Evolutionary conservation across 1,139 yeast genomes (phyloP), one percentile per base, ranked within the genome.

Genomic region (Wickerhamomyces sp.): DNA sequence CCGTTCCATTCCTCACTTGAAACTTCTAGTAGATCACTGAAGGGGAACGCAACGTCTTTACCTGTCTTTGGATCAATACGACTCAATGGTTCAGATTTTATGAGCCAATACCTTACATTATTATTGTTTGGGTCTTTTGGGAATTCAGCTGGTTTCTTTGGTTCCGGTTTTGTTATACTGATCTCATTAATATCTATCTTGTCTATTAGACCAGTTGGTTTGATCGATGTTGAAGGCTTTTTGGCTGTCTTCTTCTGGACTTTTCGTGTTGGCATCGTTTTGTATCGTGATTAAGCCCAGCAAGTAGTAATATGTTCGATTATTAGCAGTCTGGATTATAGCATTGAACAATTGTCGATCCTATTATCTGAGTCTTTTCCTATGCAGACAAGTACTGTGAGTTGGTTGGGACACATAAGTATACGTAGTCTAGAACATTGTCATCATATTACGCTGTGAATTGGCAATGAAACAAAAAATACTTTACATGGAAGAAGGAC

Each of bases 1-100:
- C 83, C 82, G 48, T 75, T 78, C 82, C 82, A 77, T 18, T 73
- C 67, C 37, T 75, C 75, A 11, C 42, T 49, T 4, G 60, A 64
- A 23, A 66, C 68, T 10, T 60, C 52, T 23, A 68, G 57, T n/a
- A 77, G 59, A 37, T 71, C 76, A 14, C 64, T 64, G 10, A 77
- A 62, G 15, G 78, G 65, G 57, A 75, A 77, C 41, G 68, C 67
- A 30, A 72, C 78, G 52, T 77, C 79, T 32, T 63, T 61, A 4
- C 77, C 77, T 7, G 76, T 66, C 23, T 55, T 58, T 0, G 68
- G 59, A 43, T 73, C 79, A 7, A 75, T 57, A 32, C 82, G 60
- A 1, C 73, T 52, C 37, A 63, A 63, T 0, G 82, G 82, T 55
- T 78, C 82, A 2, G 80, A 74, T 53, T 77, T 77, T 44, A 77